Evolutionary conservation across 305 asterid genomes (phyloP).

Genomic region (Rubia occidens): DNA sequence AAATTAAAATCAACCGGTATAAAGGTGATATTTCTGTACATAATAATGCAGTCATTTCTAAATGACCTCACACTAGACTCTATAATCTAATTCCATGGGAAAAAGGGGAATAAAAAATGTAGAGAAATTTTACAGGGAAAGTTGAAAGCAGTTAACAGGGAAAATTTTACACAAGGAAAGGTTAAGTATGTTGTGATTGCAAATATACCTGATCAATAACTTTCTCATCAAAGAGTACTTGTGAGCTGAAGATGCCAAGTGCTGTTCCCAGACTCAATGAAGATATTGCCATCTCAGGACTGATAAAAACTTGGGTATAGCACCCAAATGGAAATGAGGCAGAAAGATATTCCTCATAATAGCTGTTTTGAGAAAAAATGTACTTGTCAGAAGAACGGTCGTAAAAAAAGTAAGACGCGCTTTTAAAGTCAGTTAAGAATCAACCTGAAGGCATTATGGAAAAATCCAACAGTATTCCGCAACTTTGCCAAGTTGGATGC

Average conservation of each 20-base stretch:
- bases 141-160: neutral
- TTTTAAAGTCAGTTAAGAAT: conserved; percentile 9
- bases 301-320: conserved; percentile 74
- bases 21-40: neutral
- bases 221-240: conserved; percentile 80
- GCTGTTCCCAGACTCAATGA: conserved; percentile 79
- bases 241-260: conserved; percentile 82
- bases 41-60: neutral
- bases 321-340: conserved; percentile 93
- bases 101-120: neutral
- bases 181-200: neutral
- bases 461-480: conserved; percentile 68
- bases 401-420: neutral
- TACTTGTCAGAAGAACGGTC: conserved; percentile 10
- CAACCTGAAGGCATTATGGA: conserved; percentile 86
- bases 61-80: neutral
- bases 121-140: neutral
- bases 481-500: conserved; percentile 68
- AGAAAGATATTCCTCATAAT: conserved; percentile 85
- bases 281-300: conserved; percentile 89
- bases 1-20: neutral
- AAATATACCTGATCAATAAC: conserved; percentile 81
- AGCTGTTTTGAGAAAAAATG: conserved; percentile 43
- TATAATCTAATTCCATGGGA: neutral
- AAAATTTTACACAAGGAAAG: no score